Evolutionary conservation across 106 monocot species (phyloP), one percentile per base, ranked within the genome.

Genomic region (Amphibolis antarctica): DNA sequence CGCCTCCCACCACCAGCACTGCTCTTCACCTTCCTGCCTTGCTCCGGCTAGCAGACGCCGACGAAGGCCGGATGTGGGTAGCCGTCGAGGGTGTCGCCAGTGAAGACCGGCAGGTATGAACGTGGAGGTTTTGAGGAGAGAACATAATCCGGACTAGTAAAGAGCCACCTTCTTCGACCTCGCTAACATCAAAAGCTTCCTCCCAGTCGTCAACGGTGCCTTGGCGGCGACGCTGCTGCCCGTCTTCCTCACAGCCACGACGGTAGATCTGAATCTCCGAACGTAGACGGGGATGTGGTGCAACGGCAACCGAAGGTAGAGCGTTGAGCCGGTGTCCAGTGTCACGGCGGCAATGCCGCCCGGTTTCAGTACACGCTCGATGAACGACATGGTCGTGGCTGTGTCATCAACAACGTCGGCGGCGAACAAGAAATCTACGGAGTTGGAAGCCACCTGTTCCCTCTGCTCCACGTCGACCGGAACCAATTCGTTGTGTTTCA

Each of bases 41-140:
- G 0, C 44, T 60, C 30, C n/a, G 42, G 59, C 13, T 59, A 15
- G 11, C 59, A 81, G 21, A 86, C 81, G 30, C 86, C 86, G 0
- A 91, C 71, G 64, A 83, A 83, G 24, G 81, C 63, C 57, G 79
- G 63, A 6, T 81, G 59, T 0, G 79, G 77, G 77, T 86, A 86
- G 9, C 65, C 66, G 12, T 65, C 73, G 19, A 86, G 66, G 15
- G 76, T 74, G 60, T 78, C 83, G 1, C 76, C 82, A 14, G 69
- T 73, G 43, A 89, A 73, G 43, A 80, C 80, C 19, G 78, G 80
- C 50, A 89, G 82, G 75, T 77, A 92, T 55, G 52, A 25, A 60
- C 44, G 13, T 4, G 83, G 86, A 28, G 86, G 86, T 62, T 92
- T 83, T n/a, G n/a, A n/a, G 10, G 86, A 79, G 3, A 77, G 72